Evolutionary conservation across 2,329 filamentous ascomycete species (phyloP).

Genomic region (Nectriaceae sp.): DNA sequence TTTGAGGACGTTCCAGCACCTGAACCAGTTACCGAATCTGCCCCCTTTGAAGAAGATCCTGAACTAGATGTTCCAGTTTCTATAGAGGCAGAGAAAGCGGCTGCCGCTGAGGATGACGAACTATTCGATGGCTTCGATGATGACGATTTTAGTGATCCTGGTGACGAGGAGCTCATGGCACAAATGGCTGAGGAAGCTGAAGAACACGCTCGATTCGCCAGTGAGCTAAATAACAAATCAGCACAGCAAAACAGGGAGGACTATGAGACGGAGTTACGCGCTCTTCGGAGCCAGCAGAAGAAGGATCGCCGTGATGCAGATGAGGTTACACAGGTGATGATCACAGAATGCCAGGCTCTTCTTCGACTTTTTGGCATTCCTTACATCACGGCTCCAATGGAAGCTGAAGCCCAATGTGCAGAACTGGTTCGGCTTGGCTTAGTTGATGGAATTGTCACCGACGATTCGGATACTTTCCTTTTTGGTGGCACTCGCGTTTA

Average conservation of each 20-base stretch:
- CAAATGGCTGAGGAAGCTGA: conserved; percentile 89
- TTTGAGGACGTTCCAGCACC: conserved; percentile 38
- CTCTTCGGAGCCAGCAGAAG: conserved; percentile 90
- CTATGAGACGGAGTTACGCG: conserved; percentile 85
- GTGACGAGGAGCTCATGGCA: conserved; percentile 85
- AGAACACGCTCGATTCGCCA: conserved; percentile 91
- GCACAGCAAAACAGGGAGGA: conserved; percentile 70
- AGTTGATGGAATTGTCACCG: conserved; percentile 96
- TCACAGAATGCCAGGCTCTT: conserved; percentile 90
- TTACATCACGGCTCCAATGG: conserved; percentile 97
- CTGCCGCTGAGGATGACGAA: conserved; percentile 39
- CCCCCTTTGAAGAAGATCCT: conserved; percentile 16
- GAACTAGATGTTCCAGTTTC: not conserved
- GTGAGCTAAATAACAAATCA: conserved; percentile 77
- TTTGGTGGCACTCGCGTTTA: conserved; percentile 96
- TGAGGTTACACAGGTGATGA: conserved; percentile 95
- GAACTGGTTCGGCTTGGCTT: conserved; percentile 83
- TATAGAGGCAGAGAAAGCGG: conserved; percentile 2
- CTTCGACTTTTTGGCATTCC: conserved; percentile 89
- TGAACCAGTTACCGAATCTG: conserved; percentile 13
- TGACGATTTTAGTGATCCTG: conserved; percentile 78
- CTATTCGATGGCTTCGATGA: conserved; percentile 63
- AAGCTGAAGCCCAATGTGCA: conserved; percentile 96
- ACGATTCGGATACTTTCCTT: conserved; percentile 94
- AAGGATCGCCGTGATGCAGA: conserved; percentile 95